Evolutionary conservation across 371 early-diverging fungal species (phyloP).

Genomic region (Choanephora cucurbitarum): DNA sequence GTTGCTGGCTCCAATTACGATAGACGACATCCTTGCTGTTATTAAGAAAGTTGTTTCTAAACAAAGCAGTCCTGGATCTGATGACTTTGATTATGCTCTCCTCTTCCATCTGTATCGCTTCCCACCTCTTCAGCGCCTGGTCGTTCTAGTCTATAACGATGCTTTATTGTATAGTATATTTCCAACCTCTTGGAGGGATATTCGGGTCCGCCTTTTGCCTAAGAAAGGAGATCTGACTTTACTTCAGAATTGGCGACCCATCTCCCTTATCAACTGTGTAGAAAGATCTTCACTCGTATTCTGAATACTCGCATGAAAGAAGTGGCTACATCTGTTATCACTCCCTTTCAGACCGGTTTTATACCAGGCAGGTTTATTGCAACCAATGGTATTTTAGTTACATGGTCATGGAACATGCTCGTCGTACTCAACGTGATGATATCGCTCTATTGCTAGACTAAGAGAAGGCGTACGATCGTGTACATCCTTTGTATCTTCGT

Average conservation of each 20-base stretch:
- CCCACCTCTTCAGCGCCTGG: neutral
- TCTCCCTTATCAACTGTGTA: constrained; percentile 16
- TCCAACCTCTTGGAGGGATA: constrained; percentile 6
- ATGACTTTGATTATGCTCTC: too few relatives aligned
- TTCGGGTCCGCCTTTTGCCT: constrained; percentile 8
- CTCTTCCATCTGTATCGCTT: neutral
- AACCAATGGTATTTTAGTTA: constrained; percentile 20
- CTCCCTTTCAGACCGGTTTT: constrained; percentile 25
- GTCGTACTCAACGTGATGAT: neutral
- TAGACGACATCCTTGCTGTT: too few relatives aligned
- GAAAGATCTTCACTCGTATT: constrained; percentile 25
- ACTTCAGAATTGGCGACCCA: constrained; percentile 31
- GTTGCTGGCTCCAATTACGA: too few relatives aligned
- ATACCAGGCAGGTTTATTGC: constrained; percentile 15
- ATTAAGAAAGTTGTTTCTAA: neutral
- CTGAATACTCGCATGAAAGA: constrained; percentile 11
- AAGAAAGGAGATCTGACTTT: constrained; percentile 9
- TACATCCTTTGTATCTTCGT: constrained; percentile 19
- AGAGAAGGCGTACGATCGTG: constrained; percentile 28
- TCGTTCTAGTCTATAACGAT: constrained; percentile 10
- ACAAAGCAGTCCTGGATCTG: neutral
- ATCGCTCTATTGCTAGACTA: constrained; percentile 24
- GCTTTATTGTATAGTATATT: constrained; percentile 1
- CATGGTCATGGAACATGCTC: constrained; percentile 1
- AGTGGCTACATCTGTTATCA: neutral